Evolutionary conservation across 129 eudicot genomes (phyloP), one percentile per base, ranked within the genome.

Genomic region (Silybum marianum): DNA sequence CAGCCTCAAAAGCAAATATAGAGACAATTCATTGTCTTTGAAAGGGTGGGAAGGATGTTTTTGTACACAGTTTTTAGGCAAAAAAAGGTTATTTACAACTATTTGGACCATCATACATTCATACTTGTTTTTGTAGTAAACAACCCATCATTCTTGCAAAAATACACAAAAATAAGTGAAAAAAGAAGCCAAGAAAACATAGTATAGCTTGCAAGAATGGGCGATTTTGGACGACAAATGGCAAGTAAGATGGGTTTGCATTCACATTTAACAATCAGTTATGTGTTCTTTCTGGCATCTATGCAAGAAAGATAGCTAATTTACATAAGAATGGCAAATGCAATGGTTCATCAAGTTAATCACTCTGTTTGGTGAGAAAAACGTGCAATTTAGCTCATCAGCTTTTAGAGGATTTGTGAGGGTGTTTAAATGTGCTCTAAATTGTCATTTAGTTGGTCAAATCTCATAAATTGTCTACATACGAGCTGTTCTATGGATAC

Each of bases 401-500:
- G 66, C 23, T 58, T 58, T 51, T 1, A 51, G 21, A 51, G 62
- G 62, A 51, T 51, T 14, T 16, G 7, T 2, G 58, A 46, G 19
- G 62, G 16, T 54, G 22, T 21, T 30, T 32, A 51, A 25, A 34
- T 74, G 68, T 6, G 62, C 34, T 7, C 9, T 14, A 74, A 74
- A 54, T 12, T 46, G 67, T 22, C 67, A 73, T 24, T 32, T 32
- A 13, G 16, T 9, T 76, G 71, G 71, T 58, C 71, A 76, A 76
- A 76, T 69, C 76, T 69, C 69, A 30, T 69, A n/a, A 36, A 70
- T 7, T 42, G 23, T 70, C 25, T 9, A 39, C 62, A 40, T 67
- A 22, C 18, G 7, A 25, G 74, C 32, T 11, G 21, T 48, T 74
- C n/a, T 74, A n/a, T 25, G 66, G 66, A 74, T 24, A 74, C 36